phyloP scores from a whole-genome alignment of 208 protist genomes.

The Tritrichomonas foetus region DNA sequence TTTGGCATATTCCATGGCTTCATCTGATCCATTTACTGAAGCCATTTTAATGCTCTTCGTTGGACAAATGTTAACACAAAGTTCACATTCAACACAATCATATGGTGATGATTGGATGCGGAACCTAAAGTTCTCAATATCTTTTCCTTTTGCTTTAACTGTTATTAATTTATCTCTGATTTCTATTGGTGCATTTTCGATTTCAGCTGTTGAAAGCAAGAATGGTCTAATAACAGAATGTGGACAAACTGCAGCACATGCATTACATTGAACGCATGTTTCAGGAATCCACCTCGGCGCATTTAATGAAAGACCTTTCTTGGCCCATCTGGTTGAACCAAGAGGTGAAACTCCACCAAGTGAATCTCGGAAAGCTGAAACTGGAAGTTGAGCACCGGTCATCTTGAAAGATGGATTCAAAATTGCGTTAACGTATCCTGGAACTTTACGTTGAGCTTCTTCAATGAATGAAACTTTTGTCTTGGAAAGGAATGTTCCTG shows the following conservation, averaged over 20 bases:
- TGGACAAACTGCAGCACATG: constrained; percentile 64
- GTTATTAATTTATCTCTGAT: constrained; percentile 17
- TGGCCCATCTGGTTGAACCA: constrained; percentile 58
- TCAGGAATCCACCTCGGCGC: constrained; percentile 62
- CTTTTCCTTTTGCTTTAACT: constrained; percentile 49
- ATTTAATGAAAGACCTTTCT: constrained; percentile 44
- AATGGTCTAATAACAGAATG: constrained; percentile 68
- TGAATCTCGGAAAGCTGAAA: background rate
- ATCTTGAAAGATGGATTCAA: background rate
- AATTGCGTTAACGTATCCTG: background rate
- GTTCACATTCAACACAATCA: constrained; percentile 67
- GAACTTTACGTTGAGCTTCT: background rate
- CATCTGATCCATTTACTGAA: background rate
- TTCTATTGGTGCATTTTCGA: background rate
- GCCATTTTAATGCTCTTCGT: constrained; percentile 57
- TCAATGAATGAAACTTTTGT: background rate
- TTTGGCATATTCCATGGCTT: background rate
- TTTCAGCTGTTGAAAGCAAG: constrained; percentile 48
- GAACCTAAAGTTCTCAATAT: constrained; percentile 52
- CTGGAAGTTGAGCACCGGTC: background rate
- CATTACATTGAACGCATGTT: constrained; percentile 68
- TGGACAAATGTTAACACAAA: constrained; percentile 62
- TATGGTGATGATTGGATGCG: constrained; percentile 61
- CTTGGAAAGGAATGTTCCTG: background rate
- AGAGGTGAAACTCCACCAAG: background rate